Evolutionary conservation across 208 protist genomes (phyloP).

Genomic region (Crithidia fasciculata): DNA sequence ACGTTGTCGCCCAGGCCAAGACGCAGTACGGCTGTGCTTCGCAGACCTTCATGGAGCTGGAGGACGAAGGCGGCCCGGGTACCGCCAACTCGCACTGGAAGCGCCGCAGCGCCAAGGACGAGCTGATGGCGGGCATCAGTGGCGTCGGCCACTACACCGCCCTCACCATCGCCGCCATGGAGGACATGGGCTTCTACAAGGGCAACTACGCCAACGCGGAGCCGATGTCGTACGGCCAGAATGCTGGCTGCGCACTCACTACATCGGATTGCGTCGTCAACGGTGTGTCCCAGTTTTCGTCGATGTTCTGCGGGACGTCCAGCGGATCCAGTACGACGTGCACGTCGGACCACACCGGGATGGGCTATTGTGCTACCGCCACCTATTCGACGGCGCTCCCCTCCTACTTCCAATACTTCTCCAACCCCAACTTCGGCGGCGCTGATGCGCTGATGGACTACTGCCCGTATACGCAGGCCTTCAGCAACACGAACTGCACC

Average conservation of each 20-base stretch:
- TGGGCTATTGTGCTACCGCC: too few species aligned
- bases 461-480: slow-evolving; percentile 42
- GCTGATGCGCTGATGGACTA: slow-evolving; percentile 39
- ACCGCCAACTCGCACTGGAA: slow-evolving; percentile 88
- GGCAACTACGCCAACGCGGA: slow-evolving; percentile 64
- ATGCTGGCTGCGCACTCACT: slow-evolving; percentile 43
- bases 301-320: too few species aligned
- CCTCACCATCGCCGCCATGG: slow-evolving; percentile 80
- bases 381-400: slow-evolving; percentile 4
- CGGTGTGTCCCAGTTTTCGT: too few species aligned
- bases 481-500: slow-evolving; percentile 30
- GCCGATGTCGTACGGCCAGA: slow-evolving; percentile 68
- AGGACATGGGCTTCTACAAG: slow-evolving; percentile 84
- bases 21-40: slow-evolving; percentile 50
- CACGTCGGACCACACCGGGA: too few species aligned
- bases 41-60: slow-evolving; percentile 70
- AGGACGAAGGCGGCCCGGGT: slow-evolving; percentile 63
- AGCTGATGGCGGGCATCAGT: slow-evolving; percentile 76
- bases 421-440: slow-evolving; percentile 12
- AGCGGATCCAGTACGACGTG: too few species aligned
- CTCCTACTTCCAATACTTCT: slow-evolving; percentile 33
- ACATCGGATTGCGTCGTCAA: too few species aligned
- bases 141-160: slow-evolving; percentile 49
- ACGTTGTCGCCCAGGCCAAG: slow-evolving; percentile 36
- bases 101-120: slow-evolving; percentile 71